Conservation (phyloP, 768 basidiomycete species). For the Cyclocybe aegerita region DNA sequence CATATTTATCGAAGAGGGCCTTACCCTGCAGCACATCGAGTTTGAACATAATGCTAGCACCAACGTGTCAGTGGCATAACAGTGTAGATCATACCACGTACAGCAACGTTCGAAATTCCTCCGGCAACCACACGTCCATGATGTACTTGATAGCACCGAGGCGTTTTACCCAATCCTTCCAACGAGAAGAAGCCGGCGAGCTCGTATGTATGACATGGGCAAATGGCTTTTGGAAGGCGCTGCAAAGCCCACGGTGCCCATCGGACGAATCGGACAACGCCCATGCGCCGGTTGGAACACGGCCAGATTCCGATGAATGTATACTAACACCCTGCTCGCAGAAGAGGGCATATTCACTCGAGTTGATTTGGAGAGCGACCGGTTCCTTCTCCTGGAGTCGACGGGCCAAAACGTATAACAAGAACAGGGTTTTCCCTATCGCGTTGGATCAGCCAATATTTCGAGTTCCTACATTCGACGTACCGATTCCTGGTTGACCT, state of each 20-base stretch:
- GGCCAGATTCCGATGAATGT: background rate
- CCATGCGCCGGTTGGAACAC: conserved; percentile 1
- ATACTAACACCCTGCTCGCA: background rate
- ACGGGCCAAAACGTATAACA: conserved; percentile 8
- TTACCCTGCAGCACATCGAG: background rate
- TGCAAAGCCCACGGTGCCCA: background rate
- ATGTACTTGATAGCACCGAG: conserved; percentile 4
- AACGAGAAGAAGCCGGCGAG: conserved; percentile 5
- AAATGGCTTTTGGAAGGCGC: background rate
- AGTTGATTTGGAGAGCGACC: conserved; percentile 6
- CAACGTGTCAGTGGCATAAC: conserved; percentile 2
- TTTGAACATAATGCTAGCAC: background rate
- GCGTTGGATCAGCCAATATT: conserved; percentile 2
- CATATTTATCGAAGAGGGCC: no score
- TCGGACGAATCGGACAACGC: background rate
- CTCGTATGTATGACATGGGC: conserved; percentile 5
- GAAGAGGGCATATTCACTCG: background rate
- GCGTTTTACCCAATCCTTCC: conserved; percentile 8
- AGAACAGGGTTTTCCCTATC: conserved; percentile 10
- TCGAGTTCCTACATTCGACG: background rate
- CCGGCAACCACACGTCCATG: conserved; percentile 4
- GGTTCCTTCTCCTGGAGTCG: conserved; percentile 3
- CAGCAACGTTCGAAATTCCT: conserved; percentile 1
- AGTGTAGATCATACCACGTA: background rate
- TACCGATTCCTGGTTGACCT: conserved; percentile 10